phyloP scores from a whole-genome alignment of 257 asterid species.

The Salvia rosmarinus region DNA sequence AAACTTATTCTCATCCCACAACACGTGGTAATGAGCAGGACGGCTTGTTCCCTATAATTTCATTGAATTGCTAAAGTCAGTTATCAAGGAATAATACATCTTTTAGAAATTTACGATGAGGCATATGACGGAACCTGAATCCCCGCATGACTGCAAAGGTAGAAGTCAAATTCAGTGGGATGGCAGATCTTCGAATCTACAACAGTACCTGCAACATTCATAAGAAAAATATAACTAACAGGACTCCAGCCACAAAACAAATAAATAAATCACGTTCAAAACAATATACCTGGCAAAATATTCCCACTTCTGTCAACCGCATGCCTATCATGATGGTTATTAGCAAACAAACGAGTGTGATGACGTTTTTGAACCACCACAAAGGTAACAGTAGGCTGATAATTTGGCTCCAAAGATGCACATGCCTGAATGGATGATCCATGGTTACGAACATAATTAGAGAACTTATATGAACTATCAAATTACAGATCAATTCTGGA shows the following conservation, averaged over 20 bases:
- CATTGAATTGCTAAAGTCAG: not conserved
- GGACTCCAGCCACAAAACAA: not conserved
- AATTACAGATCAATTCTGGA: not conserved
- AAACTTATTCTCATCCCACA: slow-evolving; percentile 95
- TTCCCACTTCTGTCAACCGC: slow-evolving; percentile 84
- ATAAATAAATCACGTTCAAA: not conserved
- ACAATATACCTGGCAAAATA: slow-evolving; percentile 70
- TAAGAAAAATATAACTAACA: not conserved
- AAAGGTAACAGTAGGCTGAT: slow-evolving; percentile 95
- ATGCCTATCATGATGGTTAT: slow-evolving; percentile 65
- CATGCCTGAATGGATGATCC: slow-evolving; percentile 68
- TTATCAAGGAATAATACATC: not conserved
- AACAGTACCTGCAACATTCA: slow-evolving; percentile 73
- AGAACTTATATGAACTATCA: not conserved
- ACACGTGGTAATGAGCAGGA: slow-evolving; percentile 92
- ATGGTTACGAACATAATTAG: not conserved
- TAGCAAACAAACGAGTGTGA: slow-evolving; percentile 87
- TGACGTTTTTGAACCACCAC: slow-evolving; percentile 98
- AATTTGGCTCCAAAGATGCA: slow-evolving; percentile 87
- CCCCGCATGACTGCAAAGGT: slow-evolving; percentile 98
- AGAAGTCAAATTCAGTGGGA: slow-evolving; percentile 94
- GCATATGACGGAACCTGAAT: slow-evolving; percentile 56
- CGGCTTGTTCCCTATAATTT: slow-evolving; percentile 74
- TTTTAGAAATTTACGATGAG: not conserved
- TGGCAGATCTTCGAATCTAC: slow-evolving; percentile 94